These are phyloP conservation scores for Hypoxylon subgilvum DNA, from an alignment of 495 filamentous ascomycete genomes.

Conservation along the genomic window DNA sequence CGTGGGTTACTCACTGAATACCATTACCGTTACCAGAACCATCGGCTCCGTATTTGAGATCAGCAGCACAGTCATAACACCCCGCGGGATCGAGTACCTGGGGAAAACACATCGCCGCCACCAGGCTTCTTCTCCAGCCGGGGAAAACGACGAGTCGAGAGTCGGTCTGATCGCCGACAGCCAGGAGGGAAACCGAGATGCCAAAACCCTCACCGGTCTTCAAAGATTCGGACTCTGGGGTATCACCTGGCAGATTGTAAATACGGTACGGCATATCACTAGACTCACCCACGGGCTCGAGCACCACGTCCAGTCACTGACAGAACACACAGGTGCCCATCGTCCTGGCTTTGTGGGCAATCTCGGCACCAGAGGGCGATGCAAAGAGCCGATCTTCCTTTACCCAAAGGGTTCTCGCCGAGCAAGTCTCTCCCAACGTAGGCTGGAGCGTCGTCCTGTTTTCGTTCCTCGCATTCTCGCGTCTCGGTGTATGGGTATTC, in stretches of 20 bases:
- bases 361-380: slow-evolving; percentile 32
- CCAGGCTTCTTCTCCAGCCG: neutral
- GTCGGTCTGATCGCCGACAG: slow-evolving; percentile 29
- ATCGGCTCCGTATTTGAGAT: slow-evolving; percentile 61
- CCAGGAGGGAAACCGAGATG: slow-evolving; percentile 24
- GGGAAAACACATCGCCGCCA: slow-evolving; percentile 30
- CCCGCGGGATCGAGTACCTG: slow-evolving; percentile 46
- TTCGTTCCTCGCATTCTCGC: slow-evolving; percentile 52
- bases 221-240: slow-evolving; percentile 54
- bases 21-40: slow-evolving; percentile 60
- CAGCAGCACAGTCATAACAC: slow-evolving; percentile 53
- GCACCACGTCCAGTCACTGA: slow-evolving; percentile 9
- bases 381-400: neutral
- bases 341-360: slow-evolving; percentile 42
- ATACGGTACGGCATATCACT: slow-evolving; percentile 44
- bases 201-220: slow-evolving; percentile 43
- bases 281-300: too few species aligned
- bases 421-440: slow-evolving; percentile 18
- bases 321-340: slow-evolving; percentile 44
- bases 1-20: slow-evolving; percentile 58
- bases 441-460: slow-evolving; percentile 46
- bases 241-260: slow-evolving; percentile 48
- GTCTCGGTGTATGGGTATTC: slow-evolving; percentile 53
- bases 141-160: slow-evolving; percentile 30
- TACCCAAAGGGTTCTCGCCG: neutral